A percentile compares a stretch with the other conserved stretches of the same genome.
Conservation (phyloP, 805 yeast genomes). For the Suhomyces sp. region DNA sequence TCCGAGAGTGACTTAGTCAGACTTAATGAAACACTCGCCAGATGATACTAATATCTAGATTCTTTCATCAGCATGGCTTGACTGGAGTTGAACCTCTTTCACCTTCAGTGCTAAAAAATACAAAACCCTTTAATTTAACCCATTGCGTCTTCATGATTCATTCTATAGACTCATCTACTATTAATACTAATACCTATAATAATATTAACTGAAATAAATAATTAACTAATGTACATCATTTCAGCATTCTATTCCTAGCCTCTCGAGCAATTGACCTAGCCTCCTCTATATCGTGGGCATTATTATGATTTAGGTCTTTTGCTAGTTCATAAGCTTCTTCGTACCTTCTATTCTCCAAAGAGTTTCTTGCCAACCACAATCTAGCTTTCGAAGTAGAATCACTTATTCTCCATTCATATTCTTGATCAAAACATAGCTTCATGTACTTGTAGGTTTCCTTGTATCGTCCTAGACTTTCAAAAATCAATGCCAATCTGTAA, state of each 20-base stretch:
- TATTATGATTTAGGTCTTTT: slow-evolving; percentile 61
- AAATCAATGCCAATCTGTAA: slow-evolving; percentile 66
- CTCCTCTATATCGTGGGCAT: slow-evolving; percentile 86
- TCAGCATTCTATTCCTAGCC: slow-evolving; percentile 55
- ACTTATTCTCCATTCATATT: slow-evolving; percentile 59
- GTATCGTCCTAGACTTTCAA: slow-evolving; percentile 54
- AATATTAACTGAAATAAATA: not conserved
- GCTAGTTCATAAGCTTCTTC: slow-evolving; percentile 73
- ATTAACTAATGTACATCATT: not conserved
- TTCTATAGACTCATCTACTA: slow-evolving; percentile 3
- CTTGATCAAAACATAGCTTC: slow-evolving; percentile 68
- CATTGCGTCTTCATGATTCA: not conserved
- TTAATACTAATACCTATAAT: slow-evolving; percentile 1
- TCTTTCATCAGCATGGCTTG: no score
- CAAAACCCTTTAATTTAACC: not conserved
- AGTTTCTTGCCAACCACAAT: slow-evolving; percentile 79
- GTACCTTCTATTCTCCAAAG: slow-evolving; percentile 55
- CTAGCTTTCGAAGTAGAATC: slow-evolving; percentile 79
- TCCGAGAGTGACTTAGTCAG: slow-evolving; percentile 23
- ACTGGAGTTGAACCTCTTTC: no score
- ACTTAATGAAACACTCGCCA: slow-evolving; percentile 19
- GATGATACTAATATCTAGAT: not conserved
- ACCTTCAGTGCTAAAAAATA: no score
- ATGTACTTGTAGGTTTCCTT: slow-evolving; percentile 60
- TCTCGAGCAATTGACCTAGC: slow-evolving; percentile 82